Base-by-base conservation (phyloP, 495 filamentous ascomycete species). In the Annulohypoxylon bovei region DNA sequence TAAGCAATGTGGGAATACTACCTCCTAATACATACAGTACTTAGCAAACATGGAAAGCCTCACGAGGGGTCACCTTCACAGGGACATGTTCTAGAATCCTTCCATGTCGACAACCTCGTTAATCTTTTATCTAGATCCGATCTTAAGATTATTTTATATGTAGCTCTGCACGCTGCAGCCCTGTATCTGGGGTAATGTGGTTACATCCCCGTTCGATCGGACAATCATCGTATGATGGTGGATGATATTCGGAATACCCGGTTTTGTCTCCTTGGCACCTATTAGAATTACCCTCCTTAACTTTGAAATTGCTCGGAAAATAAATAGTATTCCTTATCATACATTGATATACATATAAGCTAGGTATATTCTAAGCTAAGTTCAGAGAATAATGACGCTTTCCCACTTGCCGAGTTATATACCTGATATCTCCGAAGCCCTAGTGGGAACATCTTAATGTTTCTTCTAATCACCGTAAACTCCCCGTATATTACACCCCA, bases 121-220 rank as follows among this genome's bases (percentile, higher is more conserved):
- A 58, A 67, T 71, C 68, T 71, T 25, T 46, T 6, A 67, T 72
- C 46, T 22, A 62, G 47, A 58, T 49, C 69, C 64, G 53, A 60
- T 55, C 27, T 46, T 40, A 49, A 49, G 60, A 64, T 54, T 14
- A 49, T 23, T 58, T 18, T 14, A 49, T 23, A 53, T 18, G 22
- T 33, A 39, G 23, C 30, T 52, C 62, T 59, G 67, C 67, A 60
- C 40, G 27, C 35, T 59, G 46, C 68, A 63, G 63, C 58, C 40
- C 52, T 40, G 33, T 55, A 72, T 60, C 69, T 60, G 69, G 54
- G 64, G 54, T 53, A 39, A 59, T 58, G 56, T 28, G 18, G 63
- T 62, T 46, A 62, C 30, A 66, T 58, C 44, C 56, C 68, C 40
- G 58, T 62, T 71, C 58, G 42, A 67, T 71, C 63, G 30, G 44